These are phyloP conservation scores for Ustilago trichophora DNA, from an alignment of 1,284 basidiomycete species.

Conservation along the genomic window DNA sequence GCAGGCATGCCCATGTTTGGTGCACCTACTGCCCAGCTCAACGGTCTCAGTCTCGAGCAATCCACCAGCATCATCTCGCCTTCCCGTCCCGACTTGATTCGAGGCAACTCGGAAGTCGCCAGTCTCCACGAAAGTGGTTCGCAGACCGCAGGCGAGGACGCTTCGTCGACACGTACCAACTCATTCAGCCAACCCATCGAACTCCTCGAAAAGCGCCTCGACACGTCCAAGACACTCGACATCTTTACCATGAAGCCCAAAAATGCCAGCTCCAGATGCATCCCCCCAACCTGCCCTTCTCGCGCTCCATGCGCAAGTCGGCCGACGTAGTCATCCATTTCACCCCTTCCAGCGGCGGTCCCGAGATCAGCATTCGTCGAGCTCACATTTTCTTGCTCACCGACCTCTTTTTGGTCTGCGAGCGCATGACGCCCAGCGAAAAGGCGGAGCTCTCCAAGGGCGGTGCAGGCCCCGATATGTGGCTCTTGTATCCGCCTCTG, in stretches of 20 bases:
- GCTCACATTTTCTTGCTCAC: conserved; percentile 90
- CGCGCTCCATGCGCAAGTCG: conserved; percentile 80
- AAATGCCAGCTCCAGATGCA: conserved; percentile 88
- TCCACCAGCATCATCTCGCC: conserved; percentile 16
- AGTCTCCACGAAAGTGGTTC: conserved; percentile 31
- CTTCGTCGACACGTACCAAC: conserved; percentile 21
- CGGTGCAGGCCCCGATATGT: conserved; percentile 75
- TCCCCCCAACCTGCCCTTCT: conserved; percentile 80
- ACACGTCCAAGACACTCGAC: conserved; percentile 83
- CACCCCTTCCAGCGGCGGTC: conserved; percentile 73
- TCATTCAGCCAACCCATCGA: conserved; percentile 47
- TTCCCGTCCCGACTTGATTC: conserved; percentile 26
- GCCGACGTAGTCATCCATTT: conserved; percentile 80
- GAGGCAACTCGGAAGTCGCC: conserved; percentile 33
- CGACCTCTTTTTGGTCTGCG: conserved; percentile 84
- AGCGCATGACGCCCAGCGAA: conserved; percentile 57
- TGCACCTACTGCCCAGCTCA: conserved; percentile 22
- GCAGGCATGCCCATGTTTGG: conserved; percentile 20
- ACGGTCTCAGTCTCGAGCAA: conserved; percentile 24
- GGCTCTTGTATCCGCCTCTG: conserved; percentile 92
- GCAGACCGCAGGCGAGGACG: conserved; percentile 13
- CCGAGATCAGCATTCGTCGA: conserved; percentile 74
- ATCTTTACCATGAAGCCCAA: conserved; percentile 96
- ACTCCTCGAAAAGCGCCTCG: conserved; percentile 83
- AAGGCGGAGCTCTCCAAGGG: conserved; percentile 30